Base-by-base conservation (phyloP, 2,329 filamentous ascomycete species). In the Parascedosporium putredinis region DNA sequence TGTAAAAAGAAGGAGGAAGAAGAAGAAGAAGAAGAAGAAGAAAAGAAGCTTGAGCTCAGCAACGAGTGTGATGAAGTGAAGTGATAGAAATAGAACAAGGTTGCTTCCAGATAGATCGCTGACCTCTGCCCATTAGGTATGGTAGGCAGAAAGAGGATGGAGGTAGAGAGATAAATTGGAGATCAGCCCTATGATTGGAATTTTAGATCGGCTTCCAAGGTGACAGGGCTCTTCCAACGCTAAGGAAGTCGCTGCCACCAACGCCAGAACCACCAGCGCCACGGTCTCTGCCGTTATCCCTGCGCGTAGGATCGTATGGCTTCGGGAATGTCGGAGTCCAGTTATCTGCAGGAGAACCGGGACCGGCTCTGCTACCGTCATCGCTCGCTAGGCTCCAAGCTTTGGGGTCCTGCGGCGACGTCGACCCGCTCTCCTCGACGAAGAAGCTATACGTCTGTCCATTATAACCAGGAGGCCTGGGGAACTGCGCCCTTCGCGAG, bases 381-480 rank as follows among this genome's bases (percentile, higher is more conserved):
- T 64, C 59, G 48, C 61, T 63, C 7, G 55, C 56, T 22, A 58
- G 56, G 50, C 60, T 63, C 62, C 62, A 64, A 14, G 52, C 51
- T 9, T 46, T 52, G 2, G 54, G 53, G 29, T 60, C 59, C n/a
- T 53, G 49, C 7, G 53, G 55, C 22, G 54, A 57, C 27, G 55
- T 54, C 33, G 50, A 51, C 10, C 54, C 55, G 16, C 53, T 57
- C 24, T 57, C 59, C 23, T 57, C 60, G 7, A 58, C 51, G 25
- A 59, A 58, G 46, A 59, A 55, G 34, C 56, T 59, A 47, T 58
- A 60, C 16, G 56, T 50, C 47, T 55, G 55, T 2, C 57, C 57
- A 1, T 45, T 50, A 47, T 59, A 57, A 5, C 58, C 59, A 1
- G 62, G 60, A 33, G 60, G 60, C 52, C 59, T 56, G 2, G 60